These are phyloP conservation scores for Dendrostoma leiphaemia DNA, from an alignment of 2,329 filamentous ascomycete genomes.

Conservation along the genomic window DNA sequence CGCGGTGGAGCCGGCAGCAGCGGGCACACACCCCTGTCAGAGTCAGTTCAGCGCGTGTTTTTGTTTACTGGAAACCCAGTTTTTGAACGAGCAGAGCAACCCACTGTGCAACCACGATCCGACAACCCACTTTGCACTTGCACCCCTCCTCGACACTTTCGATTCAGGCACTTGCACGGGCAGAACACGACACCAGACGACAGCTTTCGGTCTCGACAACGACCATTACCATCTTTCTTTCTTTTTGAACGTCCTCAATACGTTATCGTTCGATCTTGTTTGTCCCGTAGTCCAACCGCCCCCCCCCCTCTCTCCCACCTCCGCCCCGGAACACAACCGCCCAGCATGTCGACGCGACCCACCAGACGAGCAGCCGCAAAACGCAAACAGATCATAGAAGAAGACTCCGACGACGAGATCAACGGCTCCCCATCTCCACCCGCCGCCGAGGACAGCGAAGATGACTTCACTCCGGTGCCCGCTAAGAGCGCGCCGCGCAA, in stretches of 20 bases:
- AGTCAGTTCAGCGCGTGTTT: conserved; percentile 9
- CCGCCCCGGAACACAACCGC: too few species aligned
- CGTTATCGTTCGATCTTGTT: neutral
- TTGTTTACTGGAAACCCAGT: conserved; percentile 36
- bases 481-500: conserved; percentile 45
- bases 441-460: conserved; percentile 60
- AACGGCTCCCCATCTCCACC: conserved; percentile 43
- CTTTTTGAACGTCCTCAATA: neutral
- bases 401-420: conserved; percentile 77
- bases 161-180: neutral
- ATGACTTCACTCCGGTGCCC: conserved; percentile 78
- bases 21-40: neutral
- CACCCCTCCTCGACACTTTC: neutral
- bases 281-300: conserved; percentile 9
- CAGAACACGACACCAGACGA: too few species aligned
- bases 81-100: conserved; percentile 17
- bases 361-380: conserved; percentile 54
- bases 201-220: too few species aligned
- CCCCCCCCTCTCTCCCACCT: neutral
- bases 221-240: neutral
- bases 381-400: conserved; percentile 73
- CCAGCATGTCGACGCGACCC: conserved; percentile 40
- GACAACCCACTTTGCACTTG: neutral
- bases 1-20: conserved; percentile 1
- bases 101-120: neutral